Evolutionary conservation across 306 rosid species (phyloP).

Genomic region (Cicer pinnatifidum): DNA sequence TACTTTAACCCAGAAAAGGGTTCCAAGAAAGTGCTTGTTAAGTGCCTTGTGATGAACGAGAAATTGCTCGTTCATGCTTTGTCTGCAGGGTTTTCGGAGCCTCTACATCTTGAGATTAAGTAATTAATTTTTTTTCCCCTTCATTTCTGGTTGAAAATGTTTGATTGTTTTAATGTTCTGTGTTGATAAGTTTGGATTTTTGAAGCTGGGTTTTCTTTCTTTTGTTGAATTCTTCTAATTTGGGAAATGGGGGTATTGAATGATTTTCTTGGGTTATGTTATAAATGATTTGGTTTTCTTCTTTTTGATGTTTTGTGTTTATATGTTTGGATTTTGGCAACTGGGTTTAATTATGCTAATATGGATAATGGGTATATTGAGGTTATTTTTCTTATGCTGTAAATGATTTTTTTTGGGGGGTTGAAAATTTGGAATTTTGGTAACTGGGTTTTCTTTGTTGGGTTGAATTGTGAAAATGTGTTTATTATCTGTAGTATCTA

Average conservation of each 20-base stretch:
- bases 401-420: not conserved
- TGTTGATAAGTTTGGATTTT: not conserved
- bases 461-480: not conserved
- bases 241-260: not conserved
- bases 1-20: constrained; percentile 66
- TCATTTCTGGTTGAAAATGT: not conserved
- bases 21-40: constrained; percentile 72
- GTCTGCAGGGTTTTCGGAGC: constrained; percentile 58
- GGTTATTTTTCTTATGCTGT: not conserved
- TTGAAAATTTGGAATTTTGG: not conserved
- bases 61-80: constrained; percentile 69
- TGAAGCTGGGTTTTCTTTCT: constrained; percentile 18
- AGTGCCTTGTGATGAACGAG: constrained; percentile 75
- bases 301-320: not conserved
- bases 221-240: not conserved
- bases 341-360: not conserved
- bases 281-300: constrained; percentile 5
- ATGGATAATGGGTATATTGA: not conserved
- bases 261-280: not conserved
- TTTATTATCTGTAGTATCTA: constrained; percentile 46
- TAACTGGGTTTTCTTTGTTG: not conserved
- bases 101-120: constrained; percentile 70
- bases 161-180: not conserved
- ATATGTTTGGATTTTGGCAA: not conserved
- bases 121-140: constrained; percentile 25